Conservation (phyloP, 148 eudicot genomes). For the Talinum fruticosum region DNA sequence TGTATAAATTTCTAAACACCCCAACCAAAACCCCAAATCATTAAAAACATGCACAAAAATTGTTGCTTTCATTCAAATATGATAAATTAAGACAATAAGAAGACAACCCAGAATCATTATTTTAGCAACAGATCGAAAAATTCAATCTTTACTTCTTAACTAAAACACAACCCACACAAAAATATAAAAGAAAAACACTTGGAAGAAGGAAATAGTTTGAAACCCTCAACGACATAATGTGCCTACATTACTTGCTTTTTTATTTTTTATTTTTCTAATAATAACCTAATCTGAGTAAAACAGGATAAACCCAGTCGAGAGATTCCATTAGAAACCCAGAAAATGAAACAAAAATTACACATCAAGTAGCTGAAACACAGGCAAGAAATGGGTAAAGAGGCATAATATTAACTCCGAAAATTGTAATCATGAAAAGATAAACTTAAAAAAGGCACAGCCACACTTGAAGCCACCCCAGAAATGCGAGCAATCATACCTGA, state of each 20-base stretch:
- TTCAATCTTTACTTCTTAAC: constrained; percentile 2
- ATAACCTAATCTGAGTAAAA: background rate
- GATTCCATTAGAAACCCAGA: too few relatives aligned
- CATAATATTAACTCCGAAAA: background rate
- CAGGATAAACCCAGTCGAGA: background rate
- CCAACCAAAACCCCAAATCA: constrained; percentile 14
- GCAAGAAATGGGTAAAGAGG: background rate
- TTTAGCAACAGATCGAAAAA: constrained; percentile 18
- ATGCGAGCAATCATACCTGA: too few relatives aligned
- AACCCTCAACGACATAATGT: constrained; percentile 24
- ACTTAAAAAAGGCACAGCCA: too few relatives aligned
- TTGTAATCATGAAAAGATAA: background rate
- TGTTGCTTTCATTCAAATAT: constrained; percentile 19
- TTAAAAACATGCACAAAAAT: constrained; percentile 20
- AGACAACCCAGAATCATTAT: constrained; percentile 16
- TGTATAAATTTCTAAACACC: constrained; percentile 26
- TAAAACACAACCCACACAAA: background rate
- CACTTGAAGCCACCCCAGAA: too few relatives aligned
- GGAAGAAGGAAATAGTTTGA: constrained; percentile 13
- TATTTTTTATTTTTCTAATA: background rate
- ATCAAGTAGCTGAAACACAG: constrained; percentile 13
- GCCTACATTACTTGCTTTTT: background rate
- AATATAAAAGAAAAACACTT: background rate
- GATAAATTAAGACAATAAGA: constrained; percentile 8
- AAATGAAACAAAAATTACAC: background rate